Percentiles rank a stretch among this genome's conserved stretches.
phyloP scores from a whole-genome alignment of 306 rosid genomes.

The Begonia loranthoides region DNA sequence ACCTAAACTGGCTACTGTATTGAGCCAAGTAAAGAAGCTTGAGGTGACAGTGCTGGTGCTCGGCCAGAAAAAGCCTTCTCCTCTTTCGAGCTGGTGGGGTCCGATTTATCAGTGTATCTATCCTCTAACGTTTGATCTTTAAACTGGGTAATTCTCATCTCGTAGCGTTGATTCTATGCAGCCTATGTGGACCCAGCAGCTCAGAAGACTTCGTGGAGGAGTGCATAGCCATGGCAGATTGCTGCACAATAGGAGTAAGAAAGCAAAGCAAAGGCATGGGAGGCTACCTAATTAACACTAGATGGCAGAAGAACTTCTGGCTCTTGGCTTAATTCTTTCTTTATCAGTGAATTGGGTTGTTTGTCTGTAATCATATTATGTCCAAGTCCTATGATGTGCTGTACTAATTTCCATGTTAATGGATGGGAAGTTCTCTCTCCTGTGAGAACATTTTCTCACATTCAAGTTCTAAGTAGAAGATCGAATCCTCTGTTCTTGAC shows the following conservation, averaged over 20 bases:
- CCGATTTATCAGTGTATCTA: neutral
- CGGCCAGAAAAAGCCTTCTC: conserved; percentile 71
- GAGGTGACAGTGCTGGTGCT: conserved; percentile 79
- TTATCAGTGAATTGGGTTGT: too few species aligned
- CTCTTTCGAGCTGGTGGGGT: conserved; percentile 61
- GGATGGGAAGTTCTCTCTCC: too few species aligned
- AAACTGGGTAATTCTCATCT: neutral
- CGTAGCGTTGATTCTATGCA: conserved; percentile 9
- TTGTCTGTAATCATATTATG: too few species aligned
- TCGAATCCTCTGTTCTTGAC: too few species aligned
- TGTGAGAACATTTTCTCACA: too few species aligned
- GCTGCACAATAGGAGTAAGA: conserved; percentile 92
- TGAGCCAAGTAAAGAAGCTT: conserved; percentile 89
- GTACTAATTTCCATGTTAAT: too few species aligned
- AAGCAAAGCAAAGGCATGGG: conserved; percentile 72
- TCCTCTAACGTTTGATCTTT: too few species aligned
- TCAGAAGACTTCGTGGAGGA: conserved; percentile 68
- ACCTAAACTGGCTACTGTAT: conserved; percentile 58
- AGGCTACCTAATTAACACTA: conserved; percentile 78
- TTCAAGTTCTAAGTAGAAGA: too few species aligned
- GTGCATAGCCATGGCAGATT: conserved; percentile 67
- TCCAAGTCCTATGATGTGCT: too few species aligned
- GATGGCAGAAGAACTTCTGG: conserved; percentile 98
- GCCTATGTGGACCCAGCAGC: conserved; percentile 55
- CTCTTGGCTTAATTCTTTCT: conserved; percentile 53